A percentile compares a stretch with the other conserved stretches of the same genome.
phyloP scores from a whole-genome alignment of 768 basidiomycete species.

The Stropharia rugosoannulata region DNA sequence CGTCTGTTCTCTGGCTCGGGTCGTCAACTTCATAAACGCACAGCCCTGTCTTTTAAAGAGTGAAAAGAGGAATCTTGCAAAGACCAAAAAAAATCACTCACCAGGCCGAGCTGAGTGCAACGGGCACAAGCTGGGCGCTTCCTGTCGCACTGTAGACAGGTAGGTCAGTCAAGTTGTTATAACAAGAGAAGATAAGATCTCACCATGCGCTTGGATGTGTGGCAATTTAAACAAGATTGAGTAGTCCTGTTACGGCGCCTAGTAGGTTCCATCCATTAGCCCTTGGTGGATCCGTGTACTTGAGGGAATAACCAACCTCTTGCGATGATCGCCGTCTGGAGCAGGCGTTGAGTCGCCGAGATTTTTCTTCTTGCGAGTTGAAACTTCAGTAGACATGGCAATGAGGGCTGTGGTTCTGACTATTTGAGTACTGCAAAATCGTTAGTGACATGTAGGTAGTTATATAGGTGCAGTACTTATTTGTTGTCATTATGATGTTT shows the following conservation, averaged over 20 bases:
- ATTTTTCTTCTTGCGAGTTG: constrained; percentile 27
- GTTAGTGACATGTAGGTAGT: background rate
- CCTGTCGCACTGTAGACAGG: constrained; percentile 39
- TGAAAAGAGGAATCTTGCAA: background rate
- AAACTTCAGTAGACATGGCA: constrained; percentile 30
- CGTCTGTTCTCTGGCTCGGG: constrained; percentile 53
- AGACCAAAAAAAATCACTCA: constrained; percentile 23
- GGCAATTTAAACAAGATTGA: constrained; percentile 73
- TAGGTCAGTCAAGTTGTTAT: background rate
- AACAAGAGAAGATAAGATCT: constrained; percentile 6
- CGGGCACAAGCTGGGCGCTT: constrained; percentile 50
- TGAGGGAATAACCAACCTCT: constrained; percentile 12
- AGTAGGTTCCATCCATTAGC: constrained; percentile 14
- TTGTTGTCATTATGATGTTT: constrained; percentile 6
- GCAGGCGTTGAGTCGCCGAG: constrained; percentile 26
- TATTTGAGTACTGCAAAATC: background rate
- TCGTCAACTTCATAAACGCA: constrained; percentile 88
- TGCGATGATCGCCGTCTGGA: constrained; percentile 27
- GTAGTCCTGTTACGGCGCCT: constrained; percentile 71
- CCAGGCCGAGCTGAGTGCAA: constrained; percentile 51
- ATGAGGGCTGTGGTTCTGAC: background rate
- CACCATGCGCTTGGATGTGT: constrained; percentile 75
- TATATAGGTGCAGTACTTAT: constrained; percentile 25
- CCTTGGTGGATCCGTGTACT: background rate
- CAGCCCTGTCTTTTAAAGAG: constrained; percentile 59